These are phyloP conservation scores for Knufia petricola DNA, from an alignment of 2,329 filamentous ascomycete genomes.

Conservation along the genomic window DNA sequence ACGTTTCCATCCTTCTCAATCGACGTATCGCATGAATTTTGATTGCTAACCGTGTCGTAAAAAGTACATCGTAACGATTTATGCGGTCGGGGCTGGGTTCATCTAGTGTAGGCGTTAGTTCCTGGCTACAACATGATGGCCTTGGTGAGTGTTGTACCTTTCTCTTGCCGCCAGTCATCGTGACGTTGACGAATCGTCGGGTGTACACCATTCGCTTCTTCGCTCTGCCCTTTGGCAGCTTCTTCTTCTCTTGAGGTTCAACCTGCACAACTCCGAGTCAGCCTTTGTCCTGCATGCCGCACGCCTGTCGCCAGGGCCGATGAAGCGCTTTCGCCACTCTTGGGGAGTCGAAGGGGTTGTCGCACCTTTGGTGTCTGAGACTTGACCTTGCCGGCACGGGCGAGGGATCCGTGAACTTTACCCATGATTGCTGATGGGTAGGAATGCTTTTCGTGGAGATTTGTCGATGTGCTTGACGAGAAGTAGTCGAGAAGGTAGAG, in stretches of 20 bases:
- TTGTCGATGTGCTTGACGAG: constrained; percentile 7
- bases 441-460: constrained; percentile 11
- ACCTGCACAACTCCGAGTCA: constrained; percentile 44
- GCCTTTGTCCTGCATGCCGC: not conserved
- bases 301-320: too few relatives aligned
- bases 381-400: constrained; percentile 94
- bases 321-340: not conserved
- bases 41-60: not conserved
- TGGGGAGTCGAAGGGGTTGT: constrained; percentile 17
- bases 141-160: constrained; percentile 47
- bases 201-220: constrained; percentile 97
- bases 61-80: constrained; percentile 28
- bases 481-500: constrained; percentile 4
- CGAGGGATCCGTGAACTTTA: constrained; percentile 83
- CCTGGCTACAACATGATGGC: not conserved
- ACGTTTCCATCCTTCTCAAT: not conserved
- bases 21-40: not conserved
- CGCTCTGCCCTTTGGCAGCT: constrained; percentile 92
- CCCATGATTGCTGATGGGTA: constrained; percentile 56
- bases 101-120: constrained; percentile 43
- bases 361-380: constrained; percentile 84
- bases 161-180: constrained; percentile 93
- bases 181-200: constrained; percentile 96
- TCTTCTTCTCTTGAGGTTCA: constrained; percentile 89
- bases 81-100: constrained; percentile 76